A percentile compares a stretch with the other conserved stretches of the same genome.
Evolutionary conservation across 768 basidiomycete genomes (phyloP).

Genomic region (Ramaria rubella): DNA sequence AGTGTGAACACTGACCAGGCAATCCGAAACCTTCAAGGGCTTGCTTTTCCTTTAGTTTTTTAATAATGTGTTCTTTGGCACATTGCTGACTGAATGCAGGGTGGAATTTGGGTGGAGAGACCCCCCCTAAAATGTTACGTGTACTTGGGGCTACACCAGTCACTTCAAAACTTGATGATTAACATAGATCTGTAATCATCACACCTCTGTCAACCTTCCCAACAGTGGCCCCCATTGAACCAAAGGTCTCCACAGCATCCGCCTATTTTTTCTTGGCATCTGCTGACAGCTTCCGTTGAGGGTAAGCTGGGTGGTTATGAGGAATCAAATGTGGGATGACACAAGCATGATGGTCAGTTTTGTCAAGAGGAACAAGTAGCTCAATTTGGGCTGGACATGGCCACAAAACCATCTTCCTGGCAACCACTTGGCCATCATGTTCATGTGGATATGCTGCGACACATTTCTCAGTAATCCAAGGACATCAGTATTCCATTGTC

Average conservation of each 20-base stretch:
- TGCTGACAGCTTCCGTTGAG: not conserved
- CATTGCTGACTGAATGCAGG: not conserved
- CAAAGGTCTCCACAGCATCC: not conserved
- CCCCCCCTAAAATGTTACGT: too few species aligned
- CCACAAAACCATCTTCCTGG: not conserved
- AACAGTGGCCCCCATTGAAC: not conserved
- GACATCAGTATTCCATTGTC: too few species aligned
- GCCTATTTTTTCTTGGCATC: not conserved
- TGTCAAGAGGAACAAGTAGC: not conserved
- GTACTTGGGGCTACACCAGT: not conserved
- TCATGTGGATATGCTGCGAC: not conserved
- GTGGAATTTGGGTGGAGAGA: not conserved
- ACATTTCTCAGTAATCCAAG: not conserved
- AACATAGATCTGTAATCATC: not conserved
- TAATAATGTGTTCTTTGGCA: not conserved
- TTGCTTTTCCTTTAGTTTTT: not conserved
- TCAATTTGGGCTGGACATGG: not conserved
- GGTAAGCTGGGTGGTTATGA: not conserved
- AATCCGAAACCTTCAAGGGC: not conserved
- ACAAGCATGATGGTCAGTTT: not conserved
- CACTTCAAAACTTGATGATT: not conserved
- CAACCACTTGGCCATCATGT: not conserved
- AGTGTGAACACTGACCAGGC: not conserved
- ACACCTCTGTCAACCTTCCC: slow-evolving; percentile 1
- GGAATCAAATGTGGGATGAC: not conserved